Base-by-base conservation (phyloP, 306 rosid genomes). In the Mucuna pruriens region DNA sequence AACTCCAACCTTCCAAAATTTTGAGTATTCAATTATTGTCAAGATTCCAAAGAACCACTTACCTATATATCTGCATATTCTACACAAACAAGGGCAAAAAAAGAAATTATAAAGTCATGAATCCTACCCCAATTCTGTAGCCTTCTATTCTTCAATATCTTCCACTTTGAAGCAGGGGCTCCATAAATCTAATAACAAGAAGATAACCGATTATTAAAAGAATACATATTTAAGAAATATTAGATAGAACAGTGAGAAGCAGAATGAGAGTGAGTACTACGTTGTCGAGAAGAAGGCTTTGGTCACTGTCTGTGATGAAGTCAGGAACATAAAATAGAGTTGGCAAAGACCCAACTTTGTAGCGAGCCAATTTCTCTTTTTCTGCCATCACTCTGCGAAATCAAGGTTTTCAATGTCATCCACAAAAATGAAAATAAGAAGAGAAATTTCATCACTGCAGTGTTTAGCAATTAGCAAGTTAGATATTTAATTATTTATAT, bases 71-170 rank as follows among this genome's bases (percentile, higher is more conserved):
- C 20, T 19, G 15, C 10, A 57, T 57, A 73, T 67, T 31, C 42
- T 42, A 54, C 12, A 80, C 49, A 11, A 10, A 68, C 38, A 61
- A 26, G 7, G 12, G 29, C 0, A 2, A n/a, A 4, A 10, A 76
- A 49, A 66, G 44, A 23, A 55, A 29, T 26, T 2, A 62, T 5
- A 49, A 38, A 62, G 62, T 42, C 49, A 46, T 16, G 45, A 79
- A 77, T 25, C 78, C 51, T 85, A 94, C 98, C 98, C 97, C 97
- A 94, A 87, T 92, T 94, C 67, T 94, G 97, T 57, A 92, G 88
- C 90, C 98, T 91, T 78, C 97, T 92, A 71, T 92, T 91, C 84
- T 88, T 94, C 84, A 94, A 82, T 54, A 86, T 74, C 83, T 90
- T 94, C 98, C 98, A 94, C 88, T 88, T 92, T 3, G 94, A 88